Conservation (phyloP, 2,329 filamentous ascomycete species). For the Onygenales sp. region DNA sequence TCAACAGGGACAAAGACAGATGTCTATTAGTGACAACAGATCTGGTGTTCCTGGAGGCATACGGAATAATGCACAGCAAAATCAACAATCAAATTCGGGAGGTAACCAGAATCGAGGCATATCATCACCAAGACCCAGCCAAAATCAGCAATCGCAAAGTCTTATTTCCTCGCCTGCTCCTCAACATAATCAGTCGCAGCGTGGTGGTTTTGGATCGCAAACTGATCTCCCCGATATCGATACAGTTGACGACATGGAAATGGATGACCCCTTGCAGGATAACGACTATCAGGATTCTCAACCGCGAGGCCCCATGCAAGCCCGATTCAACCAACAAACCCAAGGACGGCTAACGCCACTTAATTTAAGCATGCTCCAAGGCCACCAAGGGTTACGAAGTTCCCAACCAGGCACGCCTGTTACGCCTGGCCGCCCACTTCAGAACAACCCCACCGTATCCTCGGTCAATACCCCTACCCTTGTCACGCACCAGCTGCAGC, state of each 20-base stretch:
- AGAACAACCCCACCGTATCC: slow-evolving; percentile 92
- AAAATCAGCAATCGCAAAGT: slow-evolving; percentile 13
- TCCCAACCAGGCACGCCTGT: slow-evolving; percentile 82
- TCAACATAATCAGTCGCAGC: slow-evolving; percentile 14
- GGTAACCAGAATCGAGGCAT: slow-evolving; percentile 3
- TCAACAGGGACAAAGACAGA: slow-evolving; percentile 38
- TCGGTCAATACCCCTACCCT: slow-evolving; percentile 94
- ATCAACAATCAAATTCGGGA: slow-evolving; percentile 3
- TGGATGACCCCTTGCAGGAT: slow-evolving; percentile 69
- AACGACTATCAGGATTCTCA: slow-evolving; percentile 44
- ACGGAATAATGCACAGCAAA: slow-evolving; percentile 16
- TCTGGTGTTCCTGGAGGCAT: slow-evolving; percentile 38
- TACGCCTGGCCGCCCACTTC: slow-evolving; percentile 56
- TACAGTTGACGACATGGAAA: slow-evolving; percentile 67
- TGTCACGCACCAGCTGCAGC: slow-evolving; percentile 61
- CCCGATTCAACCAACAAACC: slow-evolving; percentile 48
- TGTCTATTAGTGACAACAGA: slow-evolving; percentile 39
- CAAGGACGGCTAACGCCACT: slow-evolving; percentile 55
- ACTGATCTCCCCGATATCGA: slow-evolving; percentile 28
- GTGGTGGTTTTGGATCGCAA: slow-evolving; percentile 12
- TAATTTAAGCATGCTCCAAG: slow-evolving; percentile 67
- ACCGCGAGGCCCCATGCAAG: slow-evolving; percentile 60
- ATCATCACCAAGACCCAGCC: slow-evolving; percentile 15
- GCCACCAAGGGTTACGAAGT: slow-evolving; percentile 68
- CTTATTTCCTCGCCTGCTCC: slow-evolving; percentile 6